Evolutionary conservation across 345 rosid species (phyloP), one percentile per base, ranked within the genome.

Genomic region (Corchorus olitorius): DNA sequence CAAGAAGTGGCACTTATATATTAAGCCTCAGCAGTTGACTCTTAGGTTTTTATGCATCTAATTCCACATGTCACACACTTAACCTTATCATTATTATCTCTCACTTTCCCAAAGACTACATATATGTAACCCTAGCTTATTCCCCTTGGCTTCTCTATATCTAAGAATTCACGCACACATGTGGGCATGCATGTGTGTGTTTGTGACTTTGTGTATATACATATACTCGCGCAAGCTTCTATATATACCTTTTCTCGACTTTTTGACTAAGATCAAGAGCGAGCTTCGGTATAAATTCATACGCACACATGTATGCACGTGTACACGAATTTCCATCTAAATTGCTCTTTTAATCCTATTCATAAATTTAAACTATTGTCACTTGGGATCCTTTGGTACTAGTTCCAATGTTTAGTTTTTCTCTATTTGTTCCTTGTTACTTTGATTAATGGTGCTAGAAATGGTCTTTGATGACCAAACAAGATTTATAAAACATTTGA

Each of bases 261-360:
- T 68, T 70, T 50, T 52, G 27, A 11, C 13, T 70, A 70, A 70
- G 3, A 50, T 34, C 37, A 52, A 33, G 16, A 52, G 5, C 27
- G 5, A 52, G 10, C 27, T 33, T 33, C 15, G 43, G 0, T 39
- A 39, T 39, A 39, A 8, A 27, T 3, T 7, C 83, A 84, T 86
- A 84, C 83, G 88, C 89, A 89, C 93, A 91, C 89, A 78, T 91
- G 97, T 87, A 61, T 84, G 91, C 98, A 94, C 94, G 93, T 94
- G 97, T 88, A 83, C 88, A 88, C 83, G 92, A 86, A 81, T 59
- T 85, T 88, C 94, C 82, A 90, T 87, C 90, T 43, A 73, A 69
- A 48, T 71, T 81, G 56, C 86, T 72, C 70, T 60, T 66, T 79
- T 67, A 22, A 65, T 43, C 65, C 53, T 58, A 71, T 58, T 66